Conservation (phyloP, 139 green algal species). For the Closterium sp. region DNA sequence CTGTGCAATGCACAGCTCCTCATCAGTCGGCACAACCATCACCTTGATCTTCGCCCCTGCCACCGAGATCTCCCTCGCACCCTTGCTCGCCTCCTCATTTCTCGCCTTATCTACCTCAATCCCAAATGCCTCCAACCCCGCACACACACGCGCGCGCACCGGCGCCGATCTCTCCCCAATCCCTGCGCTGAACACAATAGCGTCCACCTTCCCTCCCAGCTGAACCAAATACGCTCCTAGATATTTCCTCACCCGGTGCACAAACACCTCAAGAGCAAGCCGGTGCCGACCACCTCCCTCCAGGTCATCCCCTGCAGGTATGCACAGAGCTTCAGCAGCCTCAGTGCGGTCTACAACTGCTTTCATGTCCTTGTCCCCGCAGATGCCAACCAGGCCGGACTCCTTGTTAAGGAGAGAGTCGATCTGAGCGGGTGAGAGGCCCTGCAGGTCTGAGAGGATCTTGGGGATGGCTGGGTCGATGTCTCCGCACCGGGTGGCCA, state of each 20-base stretch:
- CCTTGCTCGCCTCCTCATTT: conserved; percentile 62
- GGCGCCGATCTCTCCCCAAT: conserved; percentile 71
- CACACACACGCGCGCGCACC: conserved; percentile 59
- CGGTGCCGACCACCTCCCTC: not conserved
- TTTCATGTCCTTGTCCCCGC: conserved; percentile 63
- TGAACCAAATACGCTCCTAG: conserved; percentile 77
- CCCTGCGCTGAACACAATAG: conserved; percentile 83
- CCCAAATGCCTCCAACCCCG: conserved; percentile 67
- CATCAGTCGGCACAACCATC: conserved; percentile 86
- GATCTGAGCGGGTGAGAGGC: conserved; percentile 50
- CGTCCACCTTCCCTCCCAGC: conserved; percentile 74
- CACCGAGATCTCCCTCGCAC: conserved; percentile 58
- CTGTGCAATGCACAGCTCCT: conserved; percentile 85
- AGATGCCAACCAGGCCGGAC: conserved; percentile 65
- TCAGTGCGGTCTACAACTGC: conserved; percentile 59
- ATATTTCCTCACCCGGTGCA: conserved; percentile 83
- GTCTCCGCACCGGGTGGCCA: conserved; percentile 67
- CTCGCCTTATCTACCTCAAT: conserved; percentile 65
- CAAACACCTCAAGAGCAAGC: conserved; percentile 78
- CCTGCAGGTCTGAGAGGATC: conserved; percentile 53
- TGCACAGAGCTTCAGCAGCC: conserved; percentile 52
- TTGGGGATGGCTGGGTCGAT: conserved; percentile 71
- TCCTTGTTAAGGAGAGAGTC: conserved; percentile 85
- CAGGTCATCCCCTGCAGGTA: not conserved
- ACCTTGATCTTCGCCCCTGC: conserved; percentile 58